A percentile compares a stretch with the other conserved stretches of the same genome.
phyloP scores from a whole-genome alignment of 2,329 filamentous ascomycete genomes.

The Blastomyces silverae region DNA sequence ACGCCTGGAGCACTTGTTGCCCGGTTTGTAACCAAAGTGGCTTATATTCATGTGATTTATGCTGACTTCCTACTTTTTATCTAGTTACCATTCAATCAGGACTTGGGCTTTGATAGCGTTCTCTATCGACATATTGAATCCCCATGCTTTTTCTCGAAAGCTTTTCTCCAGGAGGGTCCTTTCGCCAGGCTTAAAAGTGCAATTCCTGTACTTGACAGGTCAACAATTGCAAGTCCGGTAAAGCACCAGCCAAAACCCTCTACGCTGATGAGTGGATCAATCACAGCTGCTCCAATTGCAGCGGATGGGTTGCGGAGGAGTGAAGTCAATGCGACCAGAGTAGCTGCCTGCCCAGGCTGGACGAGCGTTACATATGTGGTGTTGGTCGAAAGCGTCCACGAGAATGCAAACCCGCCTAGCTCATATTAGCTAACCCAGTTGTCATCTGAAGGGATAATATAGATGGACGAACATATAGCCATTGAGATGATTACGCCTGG shows the following conservation, averaged over 20 bases:
- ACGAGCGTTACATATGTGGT: constrained; percentile 13
- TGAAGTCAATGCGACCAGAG: constrained; percentile 11
- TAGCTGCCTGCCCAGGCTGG: constrained; percentile 11
- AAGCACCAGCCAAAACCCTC: constrained; percentile 16
- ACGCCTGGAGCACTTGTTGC: neutral
- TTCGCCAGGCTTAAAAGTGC: constrained; percentile 6
- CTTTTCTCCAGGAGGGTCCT: constrained; percentile 11
- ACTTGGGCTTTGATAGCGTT: neutral
- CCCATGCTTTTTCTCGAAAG: constrained; percentile 5
- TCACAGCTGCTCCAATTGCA: constrained; percentile 11
- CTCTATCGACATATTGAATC: neutral
- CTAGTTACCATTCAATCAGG: neutral
- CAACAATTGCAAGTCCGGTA: constrained; percentile 12
- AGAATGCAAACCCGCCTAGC: constrained; percentile 9
- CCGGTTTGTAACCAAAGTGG: neutral
- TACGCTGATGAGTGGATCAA: constrained; percentile 6
- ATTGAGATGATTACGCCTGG: constrained; percentile 10
- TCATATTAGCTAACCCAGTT: neutral
- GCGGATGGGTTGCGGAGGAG: constrained; percentile 11
- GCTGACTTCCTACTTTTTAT: neutral
- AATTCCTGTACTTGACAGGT: constrained; percentile 7
- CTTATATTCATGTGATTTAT: neutral
- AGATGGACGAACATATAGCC: constrained; percentile 5
- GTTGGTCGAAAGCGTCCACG: constrained; percentile 13
- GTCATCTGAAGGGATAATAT: neutral